A percentile compares a stretch with the other conserved stretches of the same genome.
Conservation (phyloP, 352 stramenopile species). For the Pythium biforme region DNA sequence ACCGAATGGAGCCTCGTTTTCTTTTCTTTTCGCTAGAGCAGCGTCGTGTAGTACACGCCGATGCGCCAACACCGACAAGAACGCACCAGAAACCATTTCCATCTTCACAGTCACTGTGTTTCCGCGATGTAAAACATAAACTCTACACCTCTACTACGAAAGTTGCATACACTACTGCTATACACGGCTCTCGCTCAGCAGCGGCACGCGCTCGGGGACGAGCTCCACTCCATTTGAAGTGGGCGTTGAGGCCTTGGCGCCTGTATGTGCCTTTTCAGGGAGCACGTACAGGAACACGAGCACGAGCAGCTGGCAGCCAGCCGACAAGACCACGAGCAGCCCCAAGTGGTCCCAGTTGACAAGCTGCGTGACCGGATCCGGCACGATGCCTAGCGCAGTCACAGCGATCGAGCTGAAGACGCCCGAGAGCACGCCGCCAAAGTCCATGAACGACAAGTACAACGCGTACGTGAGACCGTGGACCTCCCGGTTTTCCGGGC, state of each 20-base stretch:
- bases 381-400: slow-evolving; percentile 52
- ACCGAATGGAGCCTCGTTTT: slow-evolving; percentile 7
- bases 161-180: not conserved
- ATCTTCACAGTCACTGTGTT: too few relatives aligned
- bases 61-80: too few relatives aligned
- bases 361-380: slow-evolving; percentile 47
- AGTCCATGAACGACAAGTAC: slow-evolving; percentile 86
- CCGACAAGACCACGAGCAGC: slow-evolving; percentile 58
- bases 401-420: slow-evolving; percentile 59
- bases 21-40: not conserved
- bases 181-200: slow-evolving; percentile 34
- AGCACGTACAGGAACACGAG: slow-evolving; percentile 69
- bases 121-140: not conserved
- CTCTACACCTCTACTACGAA: too few relatives aligned
- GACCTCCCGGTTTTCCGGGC: slow-evolving; percentile 45
- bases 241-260: slow-evolving; percentile 20
- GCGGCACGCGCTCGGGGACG: slow-evolving; percentile 41
- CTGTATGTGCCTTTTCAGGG: slow-evolving; percentile 52
- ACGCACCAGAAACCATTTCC: too few relatives aligned
- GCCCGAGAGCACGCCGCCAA: slow-evolving; percentile 72
- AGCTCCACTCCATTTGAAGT: slow-evolving; percentile 32
- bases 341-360: slow-evolving; percentile 66
- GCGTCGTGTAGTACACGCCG: too few relatives aligned
- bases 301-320: slow-evolving; percentile 59
- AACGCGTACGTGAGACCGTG: slow-evolving; percentile 80